Conservation (phyloP, 2,329 filamentous ascomycete genomes). For the Hypoxylon sp. region DNA sequence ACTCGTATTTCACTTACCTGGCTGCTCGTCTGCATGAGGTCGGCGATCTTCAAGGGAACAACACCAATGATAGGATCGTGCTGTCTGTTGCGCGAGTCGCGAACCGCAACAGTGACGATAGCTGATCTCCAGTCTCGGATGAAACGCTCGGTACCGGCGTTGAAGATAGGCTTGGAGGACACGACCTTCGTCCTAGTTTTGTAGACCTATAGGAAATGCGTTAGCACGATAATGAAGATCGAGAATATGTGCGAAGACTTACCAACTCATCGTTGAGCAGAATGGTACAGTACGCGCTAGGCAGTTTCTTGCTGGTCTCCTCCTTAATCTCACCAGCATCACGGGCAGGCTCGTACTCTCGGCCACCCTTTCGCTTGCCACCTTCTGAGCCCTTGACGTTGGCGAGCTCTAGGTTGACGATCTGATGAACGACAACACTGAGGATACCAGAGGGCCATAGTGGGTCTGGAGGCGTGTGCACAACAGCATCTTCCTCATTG, state of each 20-base stretch:
- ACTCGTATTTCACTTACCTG: slow-evolving; percentile 56
- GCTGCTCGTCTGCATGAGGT: slow-evolving; percentile 86
- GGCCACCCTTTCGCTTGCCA: slow-evolving; percentile 78
- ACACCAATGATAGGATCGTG: slow-evolving; percentile 95
- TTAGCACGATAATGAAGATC: slow-evolving; percentile 43
- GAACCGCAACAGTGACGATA: slow-evolving; percentile 86
- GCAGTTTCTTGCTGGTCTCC: slow-evolving; percentile 80
- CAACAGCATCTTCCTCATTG: slow-evolving; percentile 81
- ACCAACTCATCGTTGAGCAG: slow-evolving; percentile 85
- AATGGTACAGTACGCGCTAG: slow-evolving; percentile 94
- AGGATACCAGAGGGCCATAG: slow-evolving; percentile 93
- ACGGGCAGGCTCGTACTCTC: slow-evolving; percentile 87
- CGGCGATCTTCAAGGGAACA: slow-evolving; percentile 85
- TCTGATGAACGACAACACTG: slow-evolving; percentile 88
- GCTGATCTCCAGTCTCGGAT: slow-evolving; percentile 90
- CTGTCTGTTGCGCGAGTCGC: slow-evolving; percentile 87
- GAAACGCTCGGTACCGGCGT: slow-evolving; percentile 93
- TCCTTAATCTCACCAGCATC: slow-evolving; percentile 86
- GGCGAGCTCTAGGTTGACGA: slow-evolving; percentile 91
- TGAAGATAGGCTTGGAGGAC: slow-evolving; percentile 95
- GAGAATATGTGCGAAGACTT: slow-evolving; percentile 37
- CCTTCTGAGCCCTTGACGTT: slow-evolving; percentile 83
- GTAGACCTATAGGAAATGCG: slow-evolving; percentile 63
- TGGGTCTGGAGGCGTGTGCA: slow-evolving; percentile 92
- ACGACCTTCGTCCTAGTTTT: slow-evolving; percentile 95